Conservation (phyloP, 352 stramenopile species). For the Aphanomyces euteiches region DNA sequence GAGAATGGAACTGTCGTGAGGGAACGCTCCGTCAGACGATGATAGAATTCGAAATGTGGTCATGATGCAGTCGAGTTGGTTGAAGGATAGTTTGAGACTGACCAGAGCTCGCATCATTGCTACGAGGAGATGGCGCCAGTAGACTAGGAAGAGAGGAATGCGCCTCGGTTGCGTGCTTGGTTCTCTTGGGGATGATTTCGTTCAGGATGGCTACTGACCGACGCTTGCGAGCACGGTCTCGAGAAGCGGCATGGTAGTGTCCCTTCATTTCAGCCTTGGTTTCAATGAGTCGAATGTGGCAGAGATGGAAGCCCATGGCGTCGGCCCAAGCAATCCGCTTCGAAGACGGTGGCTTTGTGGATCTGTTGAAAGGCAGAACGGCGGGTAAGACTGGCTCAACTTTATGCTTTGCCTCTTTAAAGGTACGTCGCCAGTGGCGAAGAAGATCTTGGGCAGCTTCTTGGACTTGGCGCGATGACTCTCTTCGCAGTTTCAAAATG, state of each 20-base stretch:
- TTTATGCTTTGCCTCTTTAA: neutral
- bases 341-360: constrained; percentile 30
- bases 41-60: too few species aligned
- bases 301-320: constrained; percentile 62
- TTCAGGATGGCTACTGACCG: neutral
- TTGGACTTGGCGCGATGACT: neutral
- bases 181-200: neutral
- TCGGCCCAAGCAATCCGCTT: constrained; percentile 81
- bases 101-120: too few species aligned
- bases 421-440: neutral
- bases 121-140: too few species aligned
- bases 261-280: constrained; percentile 76
- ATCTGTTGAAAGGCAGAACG: neutral
- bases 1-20: too few species aligned
- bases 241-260: constrained; percentile 33
- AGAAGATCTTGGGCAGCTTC: neutral
- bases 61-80: too few species aligned
- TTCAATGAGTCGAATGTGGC: constrained; percentile 79
- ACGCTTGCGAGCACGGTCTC: neutral
- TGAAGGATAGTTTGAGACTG: too few species aligned
- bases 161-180: neutral
- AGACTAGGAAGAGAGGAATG: too few species aligned
- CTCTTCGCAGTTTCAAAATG: neutral
- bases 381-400: neutral
- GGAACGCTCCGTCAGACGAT: too few species aligned